These are phyloP conservation scores for Beauveria caledonica DNA, from an alignment of 2,329 filamentous ascomycete genomes.

Conservation along the genomic window DNA sequence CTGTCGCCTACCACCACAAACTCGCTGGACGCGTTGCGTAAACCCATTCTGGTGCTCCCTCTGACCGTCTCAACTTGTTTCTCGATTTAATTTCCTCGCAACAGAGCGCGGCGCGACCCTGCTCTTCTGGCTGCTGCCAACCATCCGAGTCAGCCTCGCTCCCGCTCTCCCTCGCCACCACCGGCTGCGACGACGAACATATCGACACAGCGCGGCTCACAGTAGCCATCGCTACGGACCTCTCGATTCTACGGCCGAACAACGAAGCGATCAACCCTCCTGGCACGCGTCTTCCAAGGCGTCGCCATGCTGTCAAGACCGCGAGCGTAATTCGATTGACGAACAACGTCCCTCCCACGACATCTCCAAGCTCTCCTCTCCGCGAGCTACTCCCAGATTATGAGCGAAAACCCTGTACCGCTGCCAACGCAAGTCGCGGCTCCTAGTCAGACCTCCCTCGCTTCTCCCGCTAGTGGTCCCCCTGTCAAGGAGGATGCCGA, in stretches of 20 bases:
- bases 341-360: constrained; percentile 27
- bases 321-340: constrained; percentile 39
- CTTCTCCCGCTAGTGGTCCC: constrained; percentile 22
- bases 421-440: constrained; percentile 47
- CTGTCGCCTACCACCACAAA: neutral
- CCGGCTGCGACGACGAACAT: neutral
- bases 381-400: constrained; percentile 46
- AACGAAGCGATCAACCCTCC: constrained; percentile 13
- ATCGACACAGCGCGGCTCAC: neutral
- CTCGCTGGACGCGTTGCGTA: neutral
- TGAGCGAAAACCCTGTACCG: constrained; percentile 51
- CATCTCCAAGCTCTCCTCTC: constrained; percentile 18
- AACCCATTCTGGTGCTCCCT: neutral
- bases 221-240: neutral
- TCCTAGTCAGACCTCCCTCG: constrained; percentile 44
- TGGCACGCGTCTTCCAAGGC: constrained; percentile 37
- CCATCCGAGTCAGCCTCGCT: neutral
- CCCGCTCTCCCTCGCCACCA: neutral
- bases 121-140: neutral
- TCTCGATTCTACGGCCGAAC: neutral
- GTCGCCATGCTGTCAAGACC: constrained; percentile 52
- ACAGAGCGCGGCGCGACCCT: constrained; percentile 1
- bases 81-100: neutral
- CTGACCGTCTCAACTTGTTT: neutral
- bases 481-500: constrained; percentile 33